Evolutionary conservation across 208 protist genomes (phyloP).

Genomic region (Naegleria fowleri): DNA sequence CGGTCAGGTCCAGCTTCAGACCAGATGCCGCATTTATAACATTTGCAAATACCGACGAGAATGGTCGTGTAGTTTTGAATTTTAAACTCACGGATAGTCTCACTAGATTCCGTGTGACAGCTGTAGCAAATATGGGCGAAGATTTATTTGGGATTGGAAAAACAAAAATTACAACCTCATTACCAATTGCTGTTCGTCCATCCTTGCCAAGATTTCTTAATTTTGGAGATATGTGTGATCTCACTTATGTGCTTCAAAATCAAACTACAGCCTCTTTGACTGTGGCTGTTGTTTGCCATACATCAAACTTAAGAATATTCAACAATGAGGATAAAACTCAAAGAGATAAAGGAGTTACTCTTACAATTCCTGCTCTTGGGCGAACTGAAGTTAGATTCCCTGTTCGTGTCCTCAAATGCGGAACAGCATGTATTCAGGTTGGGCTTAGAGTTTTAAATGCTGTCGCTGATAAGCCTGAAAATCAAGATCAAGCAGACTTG

Average conservation of each 20-base stretch:
- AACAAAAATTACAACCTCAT: neutral
- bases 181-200: conserved; percentile 32
- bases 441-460: neutral
- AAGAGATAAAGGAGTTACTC: neutral
- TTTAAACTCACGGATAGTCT: conserved; percentile 35
- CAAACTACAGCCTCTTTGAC: conserved; percentile 2
- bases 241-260: conserved; percentile 34
- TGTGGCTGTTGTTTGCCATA: neutral
- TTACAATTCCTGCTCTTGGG: neutral
- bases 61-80: neutral
- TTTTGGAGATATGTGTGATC: conserved; percentile 26
- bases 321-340: neutral
- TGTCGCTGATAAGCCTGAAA: conserved; percentile 4
- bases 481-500: neutral
- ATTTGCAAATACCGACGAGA: neutral
- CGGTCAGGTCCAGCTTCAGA: neutral
- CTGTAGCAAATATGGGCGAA: neutral
- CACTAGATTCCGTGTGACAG: conserved; percentile 24
- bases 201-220: conserved; percentile 34
- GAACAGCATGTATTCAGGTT: neutral
- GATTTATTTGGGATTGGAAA: conserved; percentile 29
- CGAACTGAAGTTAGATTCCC: neutral
- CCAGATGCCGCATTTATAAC: neutral
- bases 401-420: neutral
- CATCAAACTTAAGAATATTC: conserved; percentile 13